phyloP scores from a whole-genome alignment of 1,284 basidiomycete species.

The Vanrija sp. region DNA sequence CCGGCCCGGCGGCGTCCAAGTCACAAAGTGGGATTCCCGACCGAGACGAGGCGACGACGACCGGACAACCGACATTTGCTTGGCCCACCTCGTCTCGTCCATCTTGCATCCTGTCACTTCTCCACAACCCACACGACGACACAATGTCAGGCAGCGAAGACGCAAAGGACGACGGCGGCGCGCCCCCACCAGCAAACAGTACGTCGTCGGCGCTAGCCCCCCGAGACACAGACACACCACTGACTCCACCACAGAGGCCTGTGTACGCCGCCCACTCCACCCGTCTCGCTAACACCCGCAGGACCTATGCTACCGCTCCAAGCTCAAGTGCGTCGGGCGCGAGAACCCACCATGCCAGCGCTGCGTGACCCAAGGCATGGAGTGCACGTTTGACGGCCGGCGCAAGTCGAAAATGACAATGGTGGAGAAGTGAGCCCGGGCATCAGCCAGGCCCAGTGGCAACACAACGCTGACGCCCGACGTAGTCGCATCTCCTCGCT shows the following conservation, averaged over 20 bases:
- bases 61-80: too few species aligned
- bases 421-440: background rate
- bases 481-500: background rate
- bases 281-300: background rate
- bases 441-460: too few species aligned
- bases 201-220: too few species aligned
- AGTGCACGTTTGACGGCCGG: slow-evolving; percentile 9
- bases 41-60: too few species aligned
- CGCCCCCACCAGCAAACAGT: too few species aligned
- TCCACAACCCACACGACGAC: too few species aligned
- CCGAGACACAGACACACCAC: background rate
- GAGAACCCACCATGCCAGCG: slow-evolving; percentile 8
- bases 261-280: background rate
- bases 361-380: background rate
- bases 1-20: too few species aligned
- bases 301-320: slow-evolving; percentile 8
- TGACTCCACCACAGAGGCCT: background rate
- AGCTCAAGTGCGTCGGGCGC: slow-evolving; percentile 10
- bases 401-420: slow-evolving; percentile 8
- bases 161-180: too few species aligned
- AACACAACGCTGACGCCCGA: background rate
- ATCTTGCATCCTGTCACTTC: too few species aligned
- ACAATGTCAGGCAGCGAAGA: too few species aligned
- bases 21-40: too few species aligned
- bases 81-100: too few species aligned